These are phyloP conservation scores for Patellifolia procumbens DNA, from an alignment of 179 eudicot species.

Conservation along the genomic window DNA sequence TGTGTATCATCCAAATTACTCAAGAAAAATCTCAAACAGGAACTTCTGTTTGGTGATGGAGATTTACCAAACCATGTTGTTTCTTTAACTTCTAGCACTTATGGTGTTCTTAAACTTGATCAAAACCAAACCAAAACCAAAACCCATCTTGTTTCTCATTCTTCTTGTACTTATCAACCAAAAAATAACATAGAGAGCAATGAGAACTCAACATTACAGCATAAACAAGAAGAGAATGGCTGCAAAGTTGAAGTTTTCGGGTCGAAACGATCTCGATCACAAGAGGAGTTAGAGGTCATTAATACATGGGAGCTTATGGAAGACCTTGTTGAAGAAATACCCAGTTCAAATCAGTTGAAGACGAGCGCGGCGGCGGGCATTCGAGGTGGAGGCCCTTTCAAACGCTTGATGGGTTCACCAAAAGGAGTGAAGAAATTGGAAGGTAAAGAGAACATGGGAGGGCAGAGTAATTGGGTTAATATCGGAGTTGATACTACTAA, in stretches of 20 bases:
- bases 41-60: constrained; percentile 30
- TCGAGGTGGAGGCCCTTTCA: constrained; percentile 54
- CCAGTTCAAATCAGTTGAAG: constrained; percentile 36
- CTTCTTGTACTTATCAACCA: background rate
- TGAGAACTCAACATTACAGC: background rate
- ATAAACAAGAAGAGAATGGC: background rate
- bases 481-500: constrained; percentile 17
- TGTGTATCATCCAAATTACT: constrained; percentile 73
- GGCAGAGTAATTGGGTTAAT: constrained; percentile 17
- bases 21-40: constrained; percentile 45
- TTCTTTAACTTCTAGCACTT: constrained; percentile 83
- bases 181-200: background rate
- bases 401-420: constrained; percentile 53
- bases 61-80: constrained; percentile 57
- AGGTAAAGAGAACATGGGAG: constrained; percentile 65
- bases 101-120: constrained; percentile 74
- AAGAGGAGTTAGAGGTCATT: constrained; percentile 56
- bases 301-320: constrained; percentile 87
- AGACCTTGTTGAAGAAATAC: constrained; percentile 64
- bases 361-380: constrained; percentile 44
- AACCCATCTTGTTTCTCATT: background rate
- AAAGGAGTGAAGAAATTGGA: constrained; percentile 38
- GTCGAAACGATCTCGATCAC: constrained; percentile 34
- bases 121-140: background rate
- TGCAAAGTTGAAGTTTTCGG: constrained; percentile 16